These are phyloP conservation scores for Pulveroboletus frians DNA, from an alignment of 768 basidiomycete genomes.

Conservation along the genomic window DNA sequence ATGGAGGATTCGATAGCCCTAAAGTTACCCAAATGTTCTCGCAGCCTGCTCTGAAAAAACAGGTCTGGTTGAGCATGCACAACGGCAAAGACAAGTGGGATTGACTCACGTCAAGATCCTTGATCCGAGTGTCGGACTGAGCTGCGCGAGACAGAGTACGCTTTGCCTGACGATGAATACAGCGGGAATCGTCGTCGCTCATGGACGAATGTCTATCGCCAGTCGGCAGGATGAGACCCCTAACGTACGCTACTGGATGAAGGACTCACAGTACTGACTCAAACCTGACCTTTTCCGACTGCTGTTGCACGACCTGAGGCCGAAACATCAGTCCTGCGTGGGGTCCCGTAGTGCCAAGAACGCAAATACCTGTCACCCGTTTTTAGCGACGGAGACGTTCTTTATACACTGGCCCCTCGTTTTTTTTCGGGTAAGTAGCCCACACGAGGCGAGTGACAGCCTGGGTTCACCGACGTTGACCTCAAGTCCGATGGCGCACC, in stretches of 20 bases:
- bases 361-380: neutral
- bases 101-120: conserved; percentile 49
- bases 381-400: neutral
- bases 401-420: neutral
- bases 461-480: neutral
- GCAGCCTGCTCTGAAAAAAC: conserved; percentile 49
- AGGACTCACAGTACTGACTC: conserved; percentile 11
- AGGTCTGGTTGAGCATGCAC: neutral
- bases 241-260: neutral
- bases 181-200: conserved; percentile 1
- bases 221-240: conserved; percentile 8
- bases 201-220: conserved; percentile 7
- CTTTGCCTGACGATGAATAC: conserved; percentile 42
- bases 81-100: neutral
- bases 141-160: conserved; percentile 43
- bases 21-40: conserved; percentile 70
- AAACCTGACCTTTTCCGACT: conserved; percentile 1
- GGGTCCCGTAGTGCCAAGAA: neutral
- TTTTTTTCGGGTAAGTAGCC: neutral
- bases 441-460: neutral
- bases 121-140: conserved; percentile 53
- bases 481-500: neutral
- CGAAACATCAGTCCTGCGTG: neutral
- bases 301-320: neutral
- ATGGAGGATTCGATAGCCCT: conserved; percentile 66